Base-by-base conservation (phyloP, 495 filamentous ascomycete genomes). In the Patellaria atrata region DNA sequence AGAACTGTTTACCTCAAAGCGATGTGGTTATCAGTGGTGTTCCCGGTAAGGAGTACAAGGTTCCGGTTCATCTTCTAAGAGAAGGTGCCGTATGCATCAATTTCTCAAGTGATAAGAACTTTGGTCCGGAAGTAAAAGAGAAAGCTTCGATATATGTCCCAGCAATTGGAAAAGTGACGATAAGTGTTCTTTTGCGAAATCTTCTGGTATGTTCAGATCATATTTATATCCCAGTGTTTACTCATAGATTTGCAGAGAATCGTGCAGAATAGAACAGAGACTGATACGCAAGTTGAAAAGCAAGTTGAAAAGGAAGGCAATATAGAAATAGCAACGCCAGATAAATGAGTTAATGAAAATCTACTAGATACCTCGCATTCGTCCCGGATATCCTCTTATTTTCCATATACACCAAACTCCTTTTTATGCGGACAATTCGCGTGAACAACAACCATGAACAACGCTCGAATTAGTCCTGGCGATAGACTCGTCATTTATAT, bases 141-240 rank as follows among this genome's bases (percentile, higher is more conserved):
- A 86, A 81, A 60, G 89, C 89, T 2, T 81, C 82, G n/a, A 86
- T 97, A 48, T 97, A 91, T 41, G 85, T 96, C 5, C 89, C 89
- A 4, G 86, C 85, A 2, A 91, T 91, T 48, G 89, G 89, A 34
- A 97, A 94, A 62, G 89, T 97, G 17, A 97, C 89, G 1, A 94
- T 96, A 53, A 78, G 86, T 8, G 75, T 96, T 11, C 59, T 97
- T 39, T 63, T 94, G 43, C 63, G 89, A 33, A 97, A 97, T 54
- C 60, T 94, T 7, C 62, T 94, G 56, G 82, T 87, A 61, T 50
- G 78, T 67, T 13, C 10, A 30, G 18, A 2, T 35, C 6, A 21
- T 26, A 11, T 14, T 26, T 8, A 26, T 5, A 10, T 26, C 2
- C 23, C n/a, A 3, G 22, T 4, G 17, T 5, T 11, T 31, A n/a